A percentile compares a stretch with the other conserved stretches of the same genome.
These are phyloP conservation scores for Apiospora pterosperma DNA, from an alignment of 2,329 filamentous ascomycete species.

Conservation along the genomic window DNA sequence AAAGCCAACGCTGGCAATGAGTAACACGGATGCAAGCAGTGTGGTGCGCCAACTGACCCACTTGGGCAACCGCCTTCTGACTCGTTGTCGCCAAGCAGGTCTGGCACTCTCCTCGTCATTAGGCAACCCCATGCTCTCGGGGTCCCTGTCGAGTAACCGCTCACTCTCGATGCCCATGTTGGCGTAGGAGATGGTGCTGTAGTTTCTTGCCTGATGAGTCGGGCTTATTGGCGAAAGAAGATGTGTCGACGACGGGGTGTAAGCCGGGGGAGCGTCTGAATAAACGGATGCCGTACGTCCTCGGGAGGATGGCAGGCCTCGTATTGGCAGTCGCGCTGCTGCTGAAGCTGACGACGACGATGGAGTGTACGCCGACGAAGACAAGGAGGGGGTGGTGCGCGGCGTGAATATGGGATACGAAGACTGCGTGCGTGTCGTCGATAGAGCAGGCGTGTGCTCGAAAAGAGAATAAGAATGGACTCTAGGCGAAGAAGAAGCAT, in stretches of 20 bases:
- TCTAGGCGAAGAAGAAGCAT: constrained; percentile 5
- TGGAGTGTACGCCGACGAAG: constrained; percentile 10
- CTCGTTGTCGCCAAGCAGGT: constrained; percentile 19
- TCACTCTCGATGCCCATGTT: constrained; percentile 45
- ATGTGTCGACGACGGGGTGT: constrained; percentile 37
- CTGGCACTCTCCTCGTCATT: constrained; percentile 20
- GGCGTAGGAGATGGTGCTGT: constrained; percentile 39
- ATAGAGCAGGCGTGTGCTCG: background rate
- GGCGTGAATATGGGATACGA: background rate
- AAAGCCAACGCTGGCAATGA: constrained; percentile 28
- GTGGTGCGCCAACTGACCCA: constrained; percentile 26
- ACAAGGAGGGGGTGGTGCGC: constrained; percentile 7
- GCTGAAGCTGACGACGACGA: constrained; percentile 3
- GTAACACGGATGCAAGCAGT: constrained; percentile 24
- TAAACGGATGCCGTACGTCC: constrained; percentile 26
- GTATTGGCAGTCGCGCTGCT: constrained; percentile 18
- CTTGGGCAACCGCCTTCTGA: constrained; percentile 23
- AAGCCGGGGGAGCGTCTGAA: constrained; percentile 46
- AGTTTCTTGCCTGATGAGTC: constrained; percentile 25
- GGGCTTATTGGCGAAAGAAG: constrained; percentile 14
- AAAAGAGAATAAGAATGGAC: constrained; percentile 1
- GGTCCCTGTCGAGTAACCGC: constrained; percentile 37
- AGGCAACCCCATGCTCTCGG: constrained; percentile 43
- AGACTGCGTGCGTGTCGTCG: background rate
- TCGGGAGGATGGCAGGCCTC: constrained; percentile 11